Percentiles rank a stretch among this genome's conserved stretches.
Evolutionary conservation across 1,284 basidiomycete species (phyloP).

Genomic region (Pascua guehoae): DNA sequence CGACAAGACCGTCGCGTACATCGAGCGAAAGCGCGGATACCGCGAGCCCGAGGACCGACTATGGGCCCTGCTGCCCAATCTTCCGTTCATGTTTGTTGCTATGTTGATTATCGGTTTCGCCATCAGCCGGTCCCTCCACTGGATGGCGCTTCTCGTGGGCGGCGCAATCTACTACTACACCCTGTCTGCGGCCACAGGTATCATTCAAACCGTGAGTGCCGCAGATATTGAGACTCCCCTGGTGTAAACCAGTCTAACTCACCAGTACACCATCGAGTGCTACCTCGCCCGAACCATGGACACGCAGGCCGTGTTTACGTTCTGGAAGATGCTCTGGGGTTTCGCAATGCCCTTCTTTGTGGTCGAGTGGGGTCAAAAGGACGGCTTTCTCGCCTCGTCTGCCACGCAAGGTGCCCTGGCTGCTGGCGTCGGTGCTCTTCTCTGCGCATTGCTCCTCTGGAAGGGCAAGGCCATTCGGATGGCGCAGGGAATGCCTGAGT

Average conservation of each 20-base stretch:
- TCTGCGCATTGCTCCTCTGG: constrained; percentile 31
- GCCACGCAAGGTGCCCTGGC: constrained; percentile 36
- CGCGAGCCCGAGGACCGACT: constrained; percentile 47
- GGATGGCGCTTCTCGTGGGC: constrained; percentile 42
- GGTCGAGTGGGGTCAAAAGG: constrained; percentile 32
- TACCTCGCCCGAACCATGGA: constrained; percentile 38
- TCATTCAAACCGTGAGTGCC: constrained; percentile 14
- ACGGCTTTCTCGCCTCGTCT: constrained; percentile 30
- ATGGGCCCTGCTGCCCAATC: constrained; percentile 28
- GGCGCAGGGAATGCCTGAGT: constrained; percentile 31
- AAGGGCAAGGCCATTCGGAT: constrained; percentile 24
- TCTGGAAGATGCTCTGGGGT: constrained; percentile 47
- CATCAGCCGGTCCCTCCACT: constrained; percentile 31
- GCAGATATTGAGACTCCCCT: no score
- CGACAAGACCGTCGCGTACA: constrained; percentile 34
- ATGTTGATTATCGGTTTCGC: constrained; percentile 38
- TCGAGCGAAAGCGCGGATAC: constrained; percentile 29
- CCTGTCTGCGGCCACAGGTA: constrained; percentile 26
- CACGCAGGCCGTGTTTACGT: constrained; percentile 46
- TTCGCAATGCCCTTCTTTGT: constrained; percentile 46
- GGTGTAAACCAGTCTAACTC: no score
- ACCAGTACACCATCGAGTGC: constrained; percentile 40
- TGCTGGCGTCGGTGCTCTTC: constrained; percentile 17
- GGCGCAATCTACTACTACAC: constrained; percentile 42
- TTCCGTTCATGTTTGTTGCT: constrained; percentile 34